Evolutionary conservation across 2,329 filamentous ascomycete species (phyloP), one percentile per base, ranked within the genome.

Genomic region (Pseudogymnoascus sp.): DNA sequence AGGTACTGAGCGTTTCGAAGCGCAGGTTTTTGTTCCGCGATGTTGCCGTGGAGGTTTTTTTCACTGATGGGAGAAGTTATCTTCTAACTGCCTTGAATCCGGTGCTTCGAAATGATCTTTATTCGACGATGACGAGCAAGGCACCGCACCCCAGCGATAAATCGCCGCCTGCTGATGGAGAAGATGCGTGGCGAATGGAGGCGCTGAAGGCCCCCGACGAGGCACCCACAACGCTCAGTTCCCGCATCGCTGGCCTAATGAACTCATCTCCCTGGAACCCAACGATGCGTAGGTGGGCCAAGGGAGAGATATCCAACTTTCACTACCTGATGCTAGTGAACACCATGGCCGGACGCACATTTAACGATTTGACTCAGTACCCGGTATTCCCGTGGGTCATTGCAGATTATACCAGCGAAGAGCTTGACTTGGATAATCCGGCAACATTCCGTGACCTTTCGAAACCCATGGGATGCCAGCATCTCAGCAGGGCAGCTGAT

Each of bases 241-340:
- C 56, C 12, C 93, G 93, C 70, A 93, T 97, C 70, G 92, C 91
- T 21, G 96, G 88, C 67, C 90, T 97, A 11, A 97, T 99, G 79
- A 91, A 92, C 67, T 85, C 91, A 21, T 87, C 86, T 0, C 84
- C 90, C 0, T 89, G 89, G 74, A 93, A 92, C 68, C 90, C 93
- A 8, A 87, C 91, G 7, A 96, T 95, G 71, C 88, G 89, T 67
- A 88, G 88, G 73, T 99, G 95, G 95, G 84, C 95, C 64, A 89
- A 88, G 72, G 95, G 96, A 11, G 95, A 99, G 71, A 91, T 97
- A 60, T 97, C 93, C 12, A 99, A 99, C 74, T 99, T 99, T 71
- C 92, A 97, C 75, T 99, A 99, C 72, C 83, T 99, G 37, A 99
- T 99, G 93, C 87, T 97, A 65, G 87, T 99, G 72, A 99, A 99